A percentile compares a stretch with the other conserved stretches of the same genome.
phyloP scores from a whole-genome alignment of 2,329 filamentous ascomycete genomes.

The Hypomyces rosellus region DNA sequence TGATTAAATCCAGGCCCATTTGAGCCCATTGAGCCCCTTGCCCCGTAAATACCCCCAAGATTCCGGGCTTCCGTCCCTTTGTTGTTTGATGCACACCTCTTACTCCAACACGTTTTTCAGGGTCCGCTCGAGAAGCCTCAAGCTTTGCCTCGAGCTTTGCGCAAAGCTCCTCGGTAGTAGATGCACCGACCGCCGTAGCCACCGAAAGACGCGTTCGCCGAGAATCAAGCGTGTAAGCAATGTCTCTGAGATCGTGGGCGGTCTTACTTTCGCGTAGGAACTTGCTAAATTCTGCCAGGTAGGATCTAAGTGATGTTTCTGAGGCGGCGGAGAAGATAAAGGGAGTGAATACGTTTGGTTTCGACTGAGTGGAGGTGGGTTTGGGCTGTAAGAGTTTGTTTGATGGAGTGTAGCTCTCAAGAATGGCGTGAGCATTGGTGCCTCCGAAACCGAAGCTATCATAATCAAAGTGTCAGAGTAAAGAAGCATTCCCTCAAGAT shows the following conservation, averaged over 20 bases:
- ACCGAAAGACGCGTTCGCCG: background rate
- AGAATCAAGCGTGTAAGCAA: background rate
- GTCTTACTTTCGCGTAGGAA: background rate
- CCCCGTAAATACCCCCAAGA: conserved; percentile 6
- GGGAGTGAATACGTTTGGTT: background rate
- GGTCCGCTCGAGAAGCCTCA: background rate
- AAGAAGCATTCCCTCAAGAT: too few relatives aligned
- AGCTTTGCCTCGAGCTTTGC: background rate
- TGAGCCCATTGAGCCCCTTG: conserved; percentile 6
- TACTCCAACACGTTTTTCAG: background rate
- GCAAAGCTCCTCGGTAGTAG: background rate
- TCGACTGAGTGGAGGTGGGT: background rate
- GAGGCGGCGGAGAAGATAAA: background rate
- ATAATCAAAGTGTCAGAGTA: too few relatives aligned
- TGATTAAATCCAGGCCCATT: background rate
- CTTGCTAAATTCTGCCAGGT: background rate
- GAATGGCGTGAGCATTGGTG: conserved; percentile 39
- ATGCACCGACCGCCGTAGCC: background rate
- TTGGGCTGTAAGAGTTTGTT: background rate
- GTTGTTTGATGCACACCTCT: background rate
- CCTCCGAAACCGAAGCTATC: conserved; percentile 34
- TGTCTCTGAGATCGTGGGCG: background rate
- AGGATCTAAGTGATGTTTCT: background rate
- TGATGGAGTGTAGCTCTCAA: conserved; percentile 19
- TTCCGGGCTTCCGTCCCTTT: background rate